Evolutionary conservation across 306 rosid species (phyloP), one percentile per base, ranked within the genome.

Genomic region (Castanea crenata): DNA sequence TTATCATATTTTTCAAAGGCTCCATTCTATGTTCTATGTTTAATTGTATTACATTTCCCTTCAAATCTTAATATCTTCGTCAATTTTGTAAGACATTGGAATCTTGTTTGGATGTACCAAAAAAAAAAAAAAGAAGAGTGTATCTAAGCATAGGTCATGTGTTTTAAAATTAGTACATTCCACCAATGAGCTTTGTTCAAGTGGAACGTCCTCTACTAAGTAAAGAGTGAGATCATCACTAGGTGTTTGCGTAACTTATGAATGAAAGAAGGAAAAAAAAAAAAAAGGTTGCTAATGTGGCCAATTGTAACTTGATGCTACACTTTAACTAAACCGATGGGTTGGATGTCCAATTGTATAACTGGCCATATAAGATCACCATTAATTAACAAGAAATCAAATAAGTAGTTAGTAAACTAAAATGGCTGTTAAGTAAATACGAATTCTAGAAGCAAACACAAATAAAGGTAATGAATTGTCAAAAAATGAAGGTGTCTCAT

Each of bases 21-120:
- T 72, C 58, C 84, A 82, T 82, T 82, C 74, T 76, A 31, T 20
- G 68, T 15, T 49, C 59, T 13, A 85, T 58, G 54, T 32, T 57
- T 35, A 74, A 63, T 72, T 82, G 77, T 65, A 29, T 44, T 2
- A 1, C 29, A 14, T n/a, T 73, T 54, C 55, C 84, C 61, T 82
- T 82, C 0, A 78, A 73, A 41, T 74, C 78, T 67, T 67, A 74
- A 56, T 79, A 85, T 85, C 44, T 76, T 76, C 76, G 73, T 82
- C 79, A 85, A 69, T 71, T 63, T 85, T 65, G 84, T 85, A 23
- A 59, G 46, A 54, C 21, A 25, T 19, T 73, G 82, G 52, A 82
- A 31, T 35, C 81, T 79, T 35, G 78, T 73, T 84, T 85, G 59
- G 12, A 70, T 25, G 59, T 35, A 1, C 29, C 51, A 29, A 54